Evolutionary conservation across 2,329 filamentous ascomycete genomes (phyloP).

Genomic region (Paecilomyces sp.): DNA sequence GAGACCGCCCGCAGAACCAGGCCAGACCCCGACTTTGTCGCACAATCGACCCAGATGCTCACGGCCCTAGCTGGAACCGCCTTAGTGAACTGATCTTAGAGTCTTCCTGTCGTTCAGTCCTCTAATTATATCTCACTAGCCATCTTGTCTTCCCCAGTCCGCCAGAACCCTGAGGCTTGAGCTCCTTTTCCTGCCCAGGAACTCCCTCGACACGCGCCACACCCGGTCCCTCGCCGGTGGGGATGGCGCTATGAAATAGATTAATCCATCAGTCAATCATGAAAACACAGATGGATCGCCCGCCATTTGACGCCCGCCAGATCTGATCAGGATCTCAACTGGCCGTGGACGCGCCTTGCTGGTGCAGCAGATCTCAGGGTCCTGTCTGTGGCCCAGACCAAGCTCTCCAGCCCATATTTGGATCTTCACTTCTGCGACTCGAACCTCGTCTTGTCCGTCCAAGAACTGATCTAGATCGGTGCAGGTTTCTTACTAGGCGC

Average conservation of each 20-base stretch:
- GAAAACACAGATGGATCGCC: conserved; percentile 9
- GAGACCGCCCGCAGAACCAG: background rate
- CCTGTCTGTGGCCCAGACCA: background rate
- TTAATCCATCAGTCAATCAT: conserved; percentile 1
- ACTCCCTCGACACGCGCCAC: background rate
- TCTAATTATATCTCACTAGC: background rate
- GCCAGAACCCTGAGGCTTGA: background rate
- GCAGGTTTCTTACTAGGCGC: background rate
- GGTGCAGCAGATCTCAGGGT: background rate
- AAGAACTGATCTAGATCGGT: background rate
- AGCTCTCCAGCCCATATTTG: background rate
- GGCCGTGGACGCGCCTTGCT: background rate
- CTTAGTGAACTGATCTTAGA: background rate
- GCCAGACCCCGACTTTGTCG: background rate
- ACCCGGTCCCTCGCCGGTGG: conserved; percentile 7
- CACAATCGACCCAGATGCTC: background rate
- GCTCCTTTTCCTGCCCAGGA: background rate
- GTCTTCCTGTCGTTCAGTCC: background rate
- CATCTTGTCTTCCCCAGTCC: background rate
- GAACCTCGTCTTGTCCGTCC: background rate
- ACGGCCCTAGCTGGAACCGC: background rate
- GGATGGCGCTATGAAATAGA: conserved; percentile 14
- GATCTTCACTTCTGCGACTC: background rate
- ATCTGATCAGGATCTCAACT: background rate
- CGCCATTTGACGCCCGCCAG: background rate